phyloP scores from a whole-genome alignment of 108 stramenopile species.

The Nannochloropsis granulata region DNA sequence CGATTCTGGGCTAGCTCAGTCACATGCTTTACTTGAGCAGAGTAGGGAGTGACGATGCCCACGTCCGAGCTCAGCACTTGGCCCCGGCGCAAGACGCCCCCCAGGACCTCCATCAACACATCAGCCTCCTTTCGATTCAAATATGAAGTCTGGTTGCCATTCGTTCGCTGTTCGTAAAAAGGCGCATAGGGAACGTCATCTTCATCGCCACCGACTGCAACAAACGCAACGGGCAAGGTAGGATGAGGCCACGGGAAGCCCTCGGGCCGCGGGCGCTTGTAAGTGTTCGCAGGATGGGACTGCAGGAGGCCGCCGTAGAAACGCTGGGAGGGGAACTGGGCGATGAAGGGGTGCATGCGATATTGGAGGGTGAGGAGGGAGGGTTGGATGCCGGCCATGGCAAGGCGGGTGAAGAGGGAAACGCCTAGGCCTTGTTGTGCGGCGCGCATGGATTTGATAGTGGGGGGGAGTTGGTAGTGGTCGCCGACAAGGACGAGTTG shows the following conservation, averaged over 20 bases:
- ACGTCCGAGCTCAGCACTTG: constrained; percentile 19
- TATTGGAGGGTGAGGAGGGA: constrained; percentile 17
- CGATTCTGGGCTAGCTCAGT: constrained; percentile 10
- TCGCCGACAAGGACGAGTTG: constrained; percentile 90
- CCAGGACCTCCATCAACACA: constrained; percentile 6
- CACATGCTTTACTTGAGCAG: constrained; percentile 16
- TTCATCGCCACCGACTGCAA: neutral
- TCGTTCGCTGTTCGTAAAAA: neutral
- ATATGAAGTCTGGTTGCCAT: constrained; percentile 8
- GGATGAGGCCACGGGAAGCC: constrained; percentile 16
- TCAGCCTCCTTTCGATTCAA: constrained; percentile 24
- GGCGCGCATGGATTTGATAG: constrained; percentile 7
- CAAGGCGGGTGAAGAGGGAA: constrained; percentile 24
- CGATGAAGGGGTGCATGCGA: constrained; percentile 28
- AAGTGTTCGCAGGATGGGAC: neutral
- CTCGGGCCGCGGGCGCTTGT: neutral
- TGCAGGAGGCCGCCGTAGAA: constrained; percentile 17
- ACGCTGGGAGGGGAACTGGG: constrained; percentile 21
- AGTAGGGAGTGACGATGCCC: constrained; percentile 27
- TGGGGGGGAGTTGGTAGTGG: constrained; percentile 67
- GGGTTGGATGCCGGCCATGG: constrained; percentile 16
- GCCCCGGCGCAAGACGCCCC: constrained; percentile 1
- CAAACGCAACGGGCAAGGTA: constrained; percentile 9
- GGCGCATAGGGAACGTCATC: neutral
- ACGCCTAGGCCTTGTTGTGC: constrained; percentile 15